Percentiles rank a stretch among this genome's conserved stretches.
Conservation (phyloP, 495 filamentous ascomycete species). For the Penicillium roqueforti region DNA sequence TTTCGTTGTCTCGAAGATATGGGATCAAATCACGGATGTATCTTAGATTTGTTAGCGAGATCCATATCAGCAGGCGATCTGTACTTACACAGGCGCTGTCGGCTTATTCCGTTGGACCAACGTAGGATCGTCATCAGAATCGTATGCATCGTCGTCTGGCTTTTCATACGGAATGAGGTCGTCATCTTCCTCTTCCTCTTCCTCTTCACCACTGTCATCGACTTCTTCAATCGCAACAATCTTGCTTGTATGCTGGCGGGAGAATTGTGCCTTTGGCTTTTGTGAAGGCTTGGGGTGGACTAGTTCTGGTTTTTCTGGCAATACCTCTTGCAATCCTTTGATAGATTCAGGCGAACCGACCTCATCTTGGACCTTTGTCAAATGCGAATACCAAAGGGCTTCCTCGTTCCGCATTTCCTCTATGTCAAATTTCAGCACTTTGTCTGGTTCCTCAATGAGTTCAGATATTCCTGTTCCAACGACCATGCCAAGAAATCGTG, state of each 20-base stretch:
- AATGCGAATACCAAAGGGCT: conserved; percentile 68
- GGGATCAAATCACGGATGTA: conserved; percentile 85
- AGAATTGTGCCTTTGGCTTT: conserved; percentile 11
- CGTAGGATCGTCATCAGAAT: conserved; percentile 89
- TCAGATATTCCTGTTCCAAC: conserved; percentile 77
- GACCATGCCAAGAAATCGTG: conserved; percentile 85
- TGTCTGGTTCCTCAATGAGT: conserved; percentile 71
- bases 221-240: conserved; percentile 69
- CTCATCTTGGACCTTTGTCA: conserved; percentile 60
- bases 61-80: neutral
- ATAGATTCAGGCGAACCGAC: conserved; percentile 57
- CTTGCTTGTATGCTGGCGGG: conserved; percentile 36
- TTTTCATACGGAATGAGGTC: conserved; percentile 81
- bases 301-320: neutral
- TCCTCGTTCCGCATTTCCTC: conserved; percentile 72
- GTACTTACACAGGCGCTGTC: conserved; percentile 70
- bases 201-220: conserved; percentile 46
- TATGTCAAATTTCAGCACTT: conserved; percentile 75
- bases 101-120: conserved; percentile 77
- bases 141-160: conserved; percentile 86
- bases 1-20: conserved; percentile 75
- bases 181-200: conserved; percentile 58
- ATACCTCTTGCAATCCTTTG: conserved; percentile 10
- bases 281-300: conserved; percentile 11
- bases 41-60: conserved; percentile 32